Base-by-base conservation (phyloP, 2,329 filamentous ascomycete genomes). In the Tolypocladium cylindrosporum region DNA sequence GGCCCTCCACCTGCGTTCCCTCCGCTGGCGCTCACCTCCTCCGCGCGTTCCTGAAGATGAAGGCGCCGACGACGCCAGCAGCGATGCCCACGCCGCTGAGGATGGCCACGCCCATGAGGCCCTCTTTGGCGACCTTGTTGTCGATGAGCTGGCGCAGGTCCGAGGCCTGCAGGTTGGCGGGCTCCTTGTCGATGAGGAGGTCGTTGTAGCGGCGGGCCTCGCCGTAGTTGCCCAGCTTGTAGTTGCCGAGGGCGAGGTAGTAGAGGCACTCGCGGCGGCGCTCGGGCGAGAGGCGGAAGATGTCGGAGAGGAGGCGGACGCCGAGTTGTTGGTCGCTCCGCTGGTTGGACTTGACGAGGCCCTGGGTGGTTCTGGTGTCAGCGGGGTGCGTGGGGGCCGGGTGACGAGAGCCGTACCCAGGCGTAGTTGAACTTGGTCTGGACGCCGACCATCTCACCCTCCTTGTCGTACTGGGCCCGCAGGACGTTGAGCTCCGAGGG, bases 381-480 rank as follows among this genome's bases (percentile, higher is more conserved):
- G 55, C 36, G 36, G 50, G 31, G 34, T 27, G 43, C 39, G 54
- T 27, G 27, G 27, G 27, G 27, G 27, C 27, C 27, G 4, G 27
- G 3, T 27, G 4, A 3, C 27, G 27, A 27, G 27, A 27, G 27
- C 27, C 27, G 58, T 84, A 96, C 91, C 94, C 94, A 99, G 71
- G 94, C 93, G 74, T 93, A 97, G 85, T 99, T 99, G 84, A 99
- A 99, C 73, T 97, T 97, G 61, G 94, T 99, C 75, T 99, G 94
- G 45, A 99, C 84, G 60, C 93, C 92, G 61, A 96, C 93, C 79
- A 96, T 95, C 68, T 96, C 90, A 65, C 93, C 94, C 77, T 99
- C 94, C 72, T 96, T 96, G 72, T 97, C 93, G 72, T 94, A 99
- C 74, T 99, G 94, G 60, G 90, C 81, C 63, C 93, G 90, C 57